phyloP scores from a whole-genome alignment of 176 grass and related monocot genomes.

The Aechmea fasciata region DNA sequence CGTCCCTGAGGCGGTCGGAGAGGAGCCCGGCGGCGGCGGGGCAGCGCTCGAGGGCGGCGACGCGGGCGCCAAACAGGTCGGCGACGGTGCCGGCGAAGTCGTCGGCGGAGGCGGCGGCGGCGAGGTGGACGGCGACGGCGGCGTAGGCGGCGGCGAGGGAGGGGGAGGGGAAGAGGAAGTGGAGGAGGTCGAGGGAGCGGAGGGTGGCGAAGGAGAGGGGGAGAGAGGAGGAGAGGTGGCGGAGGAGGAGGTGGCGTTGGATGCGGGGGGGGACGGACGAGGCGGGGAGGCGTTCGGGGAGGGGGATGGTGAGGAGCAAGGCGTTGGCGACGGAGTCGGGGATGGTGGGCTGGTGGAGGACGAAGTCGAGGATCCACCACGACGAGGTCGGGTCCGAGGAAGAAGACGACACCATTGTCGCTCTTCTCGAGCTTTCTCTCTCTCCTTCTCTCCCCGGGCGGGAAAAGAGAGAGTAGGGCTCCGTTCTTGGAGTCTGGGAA shows the following conservation, averaged over 20 bases:
- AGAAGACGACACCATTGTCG: no score
- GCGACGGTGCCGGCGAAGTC: constrained; percentile 26
- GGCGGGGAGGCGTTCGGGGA: background rate
- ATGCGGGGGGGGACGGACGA: background rate
- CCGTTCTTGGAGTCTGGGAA: no score
- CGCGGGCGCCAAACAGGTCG: constrained; percentile 14
- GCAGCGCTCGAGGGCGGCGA: constrained; percentile 16
- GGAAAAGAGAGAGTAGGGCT: no score
- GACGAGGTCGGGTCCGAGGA: background rate
- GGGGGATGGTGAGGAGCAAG: background rate
- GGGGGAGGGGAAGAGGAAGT: constrained; percentile 34
- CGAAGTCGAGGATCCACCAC: background rate
- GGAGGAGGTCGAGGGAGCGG: constrained; percentile 27
- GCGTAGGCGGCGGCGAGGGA: constrained; percentile 25
- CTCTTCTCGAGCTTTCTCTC: no score
- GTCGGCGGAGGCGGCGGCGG: background rate
- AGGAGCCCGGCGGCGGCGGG: constrained; percentile 15
- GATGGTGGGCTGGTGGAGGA: background rate
- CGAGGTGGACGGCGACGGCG: background rate
- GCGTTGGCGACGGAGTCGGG: background rate
- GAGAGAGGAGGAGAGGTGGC: background rate
- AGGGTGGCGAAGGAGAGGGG: background rate
- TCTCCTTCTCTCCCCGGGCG: no score
- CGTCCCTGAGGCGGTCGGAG: constrained; percentile 25
- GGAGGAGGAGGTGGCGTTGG: background rate